Base-by-base conservation (phyloP, 345 rosid species). In the Nasturtium officinale region DNA sequence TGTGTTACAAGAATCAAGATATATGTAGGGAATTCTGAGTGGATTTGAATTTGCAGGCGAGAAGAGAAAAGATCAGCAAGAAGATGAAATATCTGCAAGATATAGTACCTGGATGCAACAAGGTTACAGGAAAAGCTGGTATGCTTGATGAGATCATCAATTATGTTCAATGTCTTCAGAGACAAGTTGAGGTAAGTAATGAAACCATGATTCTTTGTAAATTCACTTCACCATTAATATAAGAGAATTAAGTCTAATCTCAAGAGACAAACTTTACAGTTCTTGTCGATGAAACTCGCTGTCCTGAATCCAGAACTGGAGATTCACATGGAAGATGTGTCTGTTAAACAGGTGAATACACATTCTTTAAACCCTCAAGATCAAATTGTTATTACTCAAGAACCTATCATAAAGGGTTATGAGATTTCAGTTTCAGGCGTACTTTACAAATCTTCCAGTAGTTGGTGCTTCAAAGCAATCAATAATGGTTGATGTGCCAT, bases 221-320 rank as follows among this genome's bases (percentile, higher is more conserved):
- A 21, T n/a, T 61, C 35, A 40, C 12, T 62, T 43, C 57, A 54
- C 38, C n/a, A 42, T 21, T 42, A 62, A 7, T 15, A 33, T 29
- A 30, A 50, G 23, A 16, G 15, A 30, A 21, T 20, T 2, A 52
- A 72, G 21, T 32, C 57, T 76, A 55, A 76, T 18, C 38, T 47
- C 13, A 50, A 21, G 62, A 28, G 42, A 42, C 30, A 60, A 61
- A 42, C 1, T 18, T 32, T 73, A 67, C 89, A 89, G 97, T 87
- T 89, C 74, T 78, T 91, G 83, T 91, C 96, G 2, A 91, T 89
- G 97, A 91, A 89, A 73, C 83, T 89, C 25, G 86, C 96, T 61
- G 78, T 89, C 47, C 60, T 83, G 40, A 86, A 84, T 70, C 88
- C 94, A 3, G 80, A 80, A 40, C 75, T 77, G 32, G 88, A 81